Conservation (phyloP, 305 asterid species). For the Ruellia speciosa region DNA sequence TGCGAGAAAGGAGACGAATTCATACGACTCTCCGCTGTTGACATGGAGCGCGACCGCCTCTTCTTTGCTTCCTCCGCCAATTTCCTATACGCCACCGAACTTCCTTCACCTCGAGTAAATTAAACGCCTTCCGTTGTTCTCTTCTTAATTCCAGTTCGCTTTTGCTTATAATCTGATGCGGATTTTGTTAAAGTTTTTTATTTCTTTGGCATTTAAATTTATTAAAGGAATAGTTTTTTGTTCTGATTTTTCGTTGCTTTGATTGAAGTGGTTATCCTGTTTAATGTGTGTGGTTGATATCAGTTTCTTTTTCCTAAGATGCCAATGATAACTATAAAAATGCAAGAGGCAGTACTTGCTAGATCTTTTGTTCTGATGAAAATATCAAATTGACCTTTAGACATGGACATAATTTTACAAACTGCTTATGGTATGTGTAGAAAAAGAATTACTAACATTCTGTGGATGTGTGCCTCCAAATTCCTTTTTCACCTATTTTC, state of each 20-base stretch:
- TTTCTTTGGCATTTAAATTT: too few relatives aligned
- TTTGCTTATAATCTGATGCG: not conserved
- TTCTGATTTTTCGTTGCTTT: too few relatives aligned
- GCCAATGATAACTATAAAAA: too few relatives aligned
- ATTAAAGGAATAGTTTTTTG: too few relatives aligned
- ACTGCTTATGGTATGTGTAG: too few relatives aligned
- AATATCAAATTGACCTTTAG: too few relatives aligned
- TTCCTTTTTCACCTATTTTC: not conserved
- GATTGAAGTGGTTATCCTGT: too few relatives aligned
- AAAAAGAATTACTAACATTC: too few relatives aligned
- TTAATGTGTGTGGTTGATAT: too few relatives aligned
- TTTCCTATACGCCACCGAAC: constrained; percentile 45
- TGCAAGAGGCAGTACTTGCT: not conserved
- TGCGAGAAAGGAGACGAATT: constrained; percentile 42
- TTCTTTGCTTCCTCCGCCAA: constrained; percentile 71
- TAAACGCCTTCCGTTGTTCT: not conserved
- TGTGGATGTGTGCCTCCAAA: too few relatives aligned
- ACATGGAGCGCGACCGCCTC: constrained; percentile 69
- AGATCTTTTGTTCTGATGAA: not conserved
- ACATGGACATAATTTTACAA: too few relatives aligned
- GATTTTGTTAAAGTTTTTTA: not conserved
- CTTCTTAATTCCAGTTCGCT: not conserved
- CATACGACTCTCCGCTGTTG: constrained; percentile 57
- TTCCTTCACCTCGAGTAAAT: constrained; percentile 45
- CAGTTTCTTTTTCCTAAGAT: too few relatives aligned